A percentile compares a stretch with the other conserved stretches of the same genome.
Conservation (phyloP, 176 grass and related monocot species). For the Carex myosuroides region DNA sequence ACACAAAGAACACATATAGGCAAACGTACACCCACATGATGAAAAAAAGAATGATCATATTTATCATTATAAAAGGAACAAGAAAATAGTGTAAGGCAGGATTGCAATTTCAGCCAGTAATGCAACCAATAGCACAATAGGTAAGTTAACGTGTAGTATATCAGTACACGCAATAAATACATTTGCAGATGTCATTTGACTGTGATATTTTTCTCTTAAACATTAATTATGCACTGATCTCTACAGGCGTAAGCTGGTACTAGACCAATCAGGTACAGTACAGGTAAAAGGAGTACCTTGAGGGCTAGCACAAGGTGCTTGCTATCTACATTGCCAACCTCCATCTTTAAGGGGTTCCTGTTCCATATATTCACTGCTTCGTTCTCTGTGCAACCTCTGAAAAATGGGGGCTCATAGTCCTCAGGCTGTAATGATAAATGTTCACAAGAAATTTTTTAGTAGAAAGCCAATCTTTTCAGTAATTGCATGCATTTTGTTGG, state of each 20-base stretch:
- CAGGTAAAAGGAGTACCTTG: slow-evolving; percentile 44
- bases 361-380: slow-evolving; percentile 78
- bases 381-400: slow-evolving; percentile 73
- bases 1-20: slow-evolving; percentile 20
- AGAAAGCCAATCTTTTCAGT: background rate
- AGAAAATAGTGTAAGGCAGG: background rate
- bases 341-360: slow-evolving; percentile 94
- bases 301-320: slow-evolving; percentile 85
- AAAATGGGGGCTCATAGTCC: slow-evolving; percentile 96
- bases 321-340: slow-evolving; percentile 95
- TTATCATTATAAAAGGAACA: slow-evolving; percentile 13
- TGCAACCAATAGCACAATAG: background rate
- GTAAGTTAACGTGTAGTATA: background rate
- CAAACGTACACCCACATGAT: background rate
- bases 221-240: background rate
- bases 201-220: background rate
- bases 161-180: background rate
- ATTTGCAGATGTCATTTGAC: background rate
- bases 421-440: slow-evolving; percentile 50
- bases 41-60: background rate
- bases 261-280: background rate
- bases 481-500: too few relatives aligned
- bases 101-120: background rate
- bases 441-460: background rate
- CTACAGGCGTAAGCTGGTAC: background rate